Evolutionary conservation across 306 rosid species (phyloP), one percentile per base, ranked within the genome.

Genomic region (cucumber (Cucumis sativus)): DNA sequence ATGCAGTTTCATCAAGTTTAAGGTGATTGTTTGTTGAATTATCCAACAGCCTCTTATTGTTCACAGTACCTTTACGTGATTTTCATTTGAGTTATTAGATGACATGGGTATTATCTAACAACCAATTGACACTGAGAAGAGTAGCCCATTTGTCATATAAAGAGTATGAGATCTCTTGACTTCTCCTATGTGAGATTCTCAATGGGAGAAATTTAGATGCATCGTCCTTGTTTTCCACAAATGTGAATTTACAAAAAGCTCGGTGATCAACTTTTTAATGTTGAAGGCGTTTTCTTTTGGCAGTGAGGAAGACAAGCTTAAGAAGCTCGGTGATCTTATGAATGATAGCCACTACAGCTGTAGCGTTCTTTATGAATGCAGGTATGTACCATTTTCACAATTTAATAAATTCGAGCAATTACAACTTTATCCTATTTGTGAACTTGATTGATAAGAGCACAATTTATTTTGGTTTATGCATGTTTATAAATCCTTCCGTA

Each of bases 281-380:
- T 67, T 18, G 20, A 52, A 52, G 17, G 21, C 2, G 2, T 30
- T 52, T 25, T 72, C 16, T 28, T 51, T 76, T 87, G 86, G 83
- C 92, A 96, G 99, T 74, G 98, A 92, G 57, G 98, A 89, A 78
- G 98, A 86, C 58, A 86, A 66, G 83, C 87, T 96, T 47, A 87
- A 87, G 90, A 87, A 84, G 77, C 96, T 96, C 23, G 99, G 99
- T 23, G 92, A 88, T 84, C 97, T 92, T 78, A 96, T 96, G 99
- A 92, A 96, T 45, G 98, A 86, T 45, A 96, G 99, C 79, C 99
- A 96, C 84, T 39, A 86, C 73, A 96, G 99, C 91, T 96, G 99
- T 80, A 96, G 97, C 69, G 96, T 89, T 79, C 86, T 90, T 77
- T 96, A 96, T 40, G 99, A 96, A 84, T 96, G 99, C 98, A 96